Evolutionary conservation across 2,329 filamentous ascomycete species (phyloP).

Genomic region (Hypoxylon sp.): DNA sequence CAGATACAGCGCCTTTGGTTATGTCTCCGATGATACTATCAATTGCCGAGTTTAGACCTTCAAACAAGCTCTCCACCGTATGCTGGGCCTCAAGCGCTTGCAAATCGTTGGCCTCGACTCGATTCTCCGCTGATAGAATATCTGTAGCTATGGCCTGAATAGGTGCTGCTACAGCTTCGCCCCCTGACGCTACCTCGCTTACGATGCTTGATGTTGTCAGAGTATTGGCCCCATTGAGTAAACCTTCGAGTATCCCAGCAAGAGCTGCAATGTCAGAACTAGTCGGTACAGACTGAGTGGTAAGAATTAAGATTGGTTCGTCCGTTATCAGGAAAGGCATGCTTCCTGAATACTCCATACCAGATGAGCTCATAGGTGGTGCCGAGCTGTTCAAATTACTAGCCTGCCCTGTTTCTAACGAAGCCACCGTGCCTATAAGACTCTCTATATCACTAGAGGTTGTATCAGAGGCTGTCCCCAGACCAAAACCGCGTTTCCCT

Average conservation of each 20-base stretch:
- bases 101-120: conserved; percentile 38
- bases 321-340: conserved; percentile 40
- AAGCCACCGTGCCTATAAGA: conserved; percentile 36
- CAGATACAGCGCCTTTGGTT: conserved; percentile 34
- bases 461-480: conserved; percentile 34
- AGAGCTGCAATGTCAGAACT: conserved; percentile 35
- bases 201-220: conserved; percentile 43
- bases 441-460: conserved; percentile 36
- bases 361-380: conserved; percentile 31
- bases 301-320: conserved; percentile 34
- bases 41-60: conserved; percentile 44
- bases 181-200: conserved; percentile 42
- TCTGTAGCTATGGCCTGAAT: conserved; percentile 47
- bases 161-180: conserved; percentile 37
- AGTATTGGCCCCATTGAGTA: conserved; percentile 41
- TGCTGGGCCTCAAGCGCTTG: conserved; percentile 43
- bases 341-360: conserved; percentile 33
- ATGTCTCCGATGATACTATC: conserved; percentile 41
- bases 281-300: conserved; percentile 37
- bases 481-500: conserved; percentile 40
- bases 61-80: conserved; percentile 42
- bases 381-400: conserved; percentile 35
- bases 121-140: conserved; percentile 45
- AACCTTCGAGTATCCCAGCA: conserved; percentile 36
- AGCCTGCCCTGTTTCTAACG: conserved; percentile 39